phyloP scores from a whole-genome alignment of 1,139 yeast species.

The Lodderomyces jiufengensis region DNA sequence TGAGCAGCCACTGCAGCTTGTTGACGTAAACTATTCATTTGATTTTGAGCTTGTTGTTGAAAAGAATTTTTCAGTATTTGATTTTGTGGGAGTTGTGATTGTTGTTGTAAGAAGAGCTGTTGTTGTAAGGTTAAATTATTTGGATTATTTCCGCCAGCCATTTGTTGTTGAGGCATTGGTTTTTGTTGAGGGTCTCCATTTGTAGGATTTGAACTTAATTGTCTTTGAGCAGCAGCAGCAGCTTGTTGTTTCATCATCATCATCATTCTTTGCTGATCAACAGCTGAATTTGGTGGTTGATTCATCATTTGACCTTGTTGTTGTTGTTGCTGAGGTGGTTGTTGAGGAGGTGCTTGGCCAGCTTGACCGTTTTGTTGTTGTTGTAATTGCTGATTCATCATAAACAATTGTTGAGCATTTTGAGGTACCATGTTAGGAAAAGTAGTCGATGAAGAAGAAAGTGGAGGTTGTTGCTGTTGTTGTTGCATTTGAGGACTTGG shows the following conservation, averaged over 20 bases:
- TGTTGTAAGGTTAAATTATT: conserved; percentile 21
- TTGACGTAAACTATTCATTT: conserved; percentile 50
- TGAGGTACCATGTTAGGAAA: conserved; percentile 22
- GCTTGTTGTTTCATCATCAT: conserved; percentile 7
- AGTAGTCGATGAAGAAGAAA: conserved; percentile 22
- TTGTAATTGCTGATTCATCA: conserved; percentile 17
- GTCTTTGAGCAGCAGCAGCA: conserved; percentile 11
- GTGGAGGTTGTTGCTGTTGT: conserved; percentile 10
- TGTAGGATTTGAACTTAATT: not conserved
- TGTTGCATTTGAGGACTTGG: not conserved
- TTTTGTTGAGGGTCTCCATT: conserved; percentile 24
- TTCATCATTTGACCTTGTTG: not conserved
- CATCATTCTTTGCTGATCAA: conserved; percentile 10
- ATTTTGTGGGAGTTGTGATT: conserved; percentile 16
- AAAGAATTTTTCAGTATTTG: conserved; percentile 30
- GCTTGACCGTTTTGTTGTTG: too few relatives aligned
- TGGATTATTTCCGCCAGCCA: conserved; percentile 9
- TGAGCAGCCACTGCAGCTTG: conserved; percentile 36
- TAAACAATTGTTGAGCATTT: conserved; percentile 21
- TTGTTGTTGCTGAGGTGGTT: conserved; percentile 4
- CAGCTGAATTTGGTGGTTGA: conserved; percentile 8
- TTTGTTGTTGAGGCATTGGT: too few relatives aligned
- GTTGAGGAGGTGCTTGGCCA: conserved; percentile 5
- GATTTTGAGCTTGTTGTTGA: conserved; percentile 51
- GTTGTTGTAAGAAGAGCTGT: conserved; percentile 24